phyloP scores from a whole-genome alignment of 768 basidiomycete species.

The Tulasnella sp. region DNA sequence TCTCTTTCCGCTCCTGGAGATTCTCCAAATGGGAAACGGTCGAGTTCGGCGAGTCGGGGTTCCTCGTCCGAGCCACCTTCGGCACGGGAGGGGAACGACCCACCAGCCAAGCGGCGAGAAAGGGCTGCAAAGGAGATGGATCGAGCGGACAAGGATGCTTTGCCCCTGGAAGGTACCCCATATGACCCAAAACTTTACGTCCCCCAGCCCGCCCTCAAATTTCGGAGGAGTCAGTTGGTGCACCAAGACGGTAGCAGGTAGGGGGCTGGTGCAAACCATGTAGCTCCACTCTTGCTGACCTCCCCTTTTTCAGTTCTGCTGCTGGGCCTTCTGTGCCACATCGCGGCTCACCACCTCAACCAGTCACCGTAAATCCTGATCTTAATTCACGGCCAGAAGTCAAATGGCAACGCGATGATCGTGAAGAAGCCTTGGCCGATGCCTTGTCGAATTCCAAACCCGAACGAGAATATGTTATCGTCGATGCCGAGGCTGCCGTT shows the following conservation, averaged over 20 bases:
- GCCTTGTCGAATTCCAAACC: conserved; percentile 7
- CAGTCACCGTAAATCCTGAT: conserved; percentile 2
- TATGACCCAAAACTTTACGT: conserved; percentile 13
- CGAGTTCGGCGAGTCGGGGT: conserved; percentile 4
- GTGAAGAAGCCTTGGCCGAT: no score
- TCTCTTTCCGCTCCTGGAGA: no score
- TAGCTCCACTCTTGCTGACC: no score
- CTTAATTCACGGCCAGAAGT: no score
- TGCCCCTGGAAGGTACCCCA: conserved; percentile 11
- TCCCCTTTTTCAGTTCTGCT: no score
- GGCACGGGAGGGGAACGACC: background rate
- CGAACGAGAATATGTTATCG: conserved; percentile 72
- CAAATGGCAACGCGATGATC: no score
- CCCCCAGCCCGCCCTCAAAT: conserved; percentile 12
- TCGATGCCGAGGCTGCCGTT: conserved; percentile 31
- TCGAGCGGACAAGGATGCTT: background rate
- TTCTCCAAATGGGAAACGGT: conserved; percentile 9
- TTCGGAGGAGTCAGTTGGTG: conserved; percentile 1
- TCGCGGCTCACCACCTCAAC: background rate
- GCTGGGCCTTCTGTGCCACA: conserved; percentile 2
- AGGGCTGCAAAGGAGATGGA: conserved; percentile 1
- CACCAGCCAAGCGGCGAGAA: background rate
- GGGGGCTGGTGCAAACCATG: no score
- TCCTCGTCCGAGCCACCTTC: background rate
- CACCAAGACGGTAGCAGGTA: background rate